Percentiles rank a stretch among this genome's conserved stretches.
Conservation (phyloP, 2,329 filamentous ascomycete species). For the Gnomoniopsis sp. region DNA sequence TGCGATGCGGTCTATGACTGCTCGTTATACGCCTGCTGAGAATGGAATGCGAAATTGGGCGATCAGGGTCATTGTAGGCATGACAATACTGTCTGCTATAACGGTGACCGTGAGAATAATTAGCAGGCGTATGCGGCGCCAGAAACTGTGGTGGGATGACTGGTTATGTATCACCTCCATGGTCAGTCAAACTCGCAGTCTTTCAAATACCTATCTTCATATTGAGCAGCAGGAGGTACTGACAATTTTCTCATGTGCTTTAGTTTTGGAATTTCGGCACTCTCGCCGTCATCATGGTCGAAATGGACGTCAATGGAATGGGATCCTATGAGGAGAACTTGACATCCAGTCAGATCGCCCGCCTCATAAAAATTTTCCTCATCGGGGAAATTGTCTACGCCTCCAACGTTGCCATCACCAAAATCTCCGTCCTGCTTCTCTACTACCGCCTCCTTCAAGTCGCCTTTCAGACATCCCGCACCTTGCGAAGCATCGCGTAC, state of each 20-base stretch:
- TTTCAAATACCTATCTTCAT: not conserved
- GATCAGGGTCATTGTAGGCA: not conserved
- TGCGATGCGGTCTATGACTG: too few relatives aligned
- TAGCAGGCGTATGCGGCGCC: slow-evolving; percentile 38
- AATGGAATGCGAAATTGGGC: not conserved
- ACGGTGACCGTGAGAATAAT: slow-evolving; percentile 36
- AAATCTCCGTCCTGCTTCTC: slow-evolving; percentile 48
- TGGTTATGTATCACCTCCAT: slow-evolving; percentile 46
- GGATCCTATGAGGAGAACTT: slow-evolving; percentile 42
- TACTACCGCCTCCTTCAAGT: slow-evolving; percentile 37
- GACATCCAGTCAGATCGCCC: slow-evolving; percentile 31
- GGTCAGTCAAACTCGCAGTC: slow-evolving; percentile 28
- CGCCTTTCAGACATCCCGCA: slow-evolving; percentile 41
- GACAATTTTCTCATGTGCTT: not conserved
- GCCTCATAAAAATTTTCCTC: slow-evolving; percentile 44
- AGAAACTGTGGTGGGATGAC: slow-evolving; percentile 48
- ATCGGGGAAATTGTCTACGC: slow-evolving; percentile 45
- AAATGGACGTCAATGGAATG: slow-evolving; percentile 43
- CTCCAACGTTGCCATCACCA: slow-evolving; percentile 45
- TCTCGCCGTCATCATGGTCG: slow-evolving; percentile 42
- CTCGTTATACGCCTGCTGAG: too few relatives aligned
- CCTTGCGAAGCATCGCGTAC: slow-evolving; percentile 40
- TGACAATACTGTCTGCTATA: slow-evolving; percentile 22
- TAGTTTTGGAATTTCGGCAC: slow-evolving; percentile 39
- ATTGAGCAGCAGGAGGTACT: not conserved